Conservation (phyloP, 2,329 filamentous ascomycete species). For the Fonsecaea nubica region DNA sequence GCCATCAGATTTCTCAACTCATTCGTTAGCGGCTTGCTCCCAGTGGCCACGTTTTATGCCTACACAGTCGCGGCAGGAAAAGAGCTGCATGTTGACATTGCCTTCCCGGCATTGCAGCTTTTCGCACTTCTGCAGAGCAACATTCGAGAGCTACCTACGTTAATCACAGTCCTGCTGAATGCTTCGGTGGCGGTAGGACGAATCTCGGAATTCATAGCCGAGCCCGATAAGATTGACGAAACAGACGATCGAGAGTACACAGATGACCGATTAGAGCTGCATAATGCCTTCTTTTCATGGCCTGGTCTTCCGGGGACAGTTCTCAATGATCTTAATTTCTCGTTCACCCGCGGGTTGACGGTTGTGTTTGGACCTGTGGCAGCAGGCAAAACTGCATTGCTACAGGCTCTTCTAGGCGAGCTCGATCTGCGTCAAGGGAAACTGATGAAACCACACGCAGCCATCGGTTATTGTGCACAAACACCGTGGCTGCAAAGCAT, state of each 20-base stretch:
- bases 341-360: conserved; percentile 63
- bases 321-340: conserved; percentile 60
- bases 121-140: conserved; percentile 77
- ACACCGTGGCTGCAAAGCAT: conserved; percentile 73
- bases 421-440: conserved; percentile 61
- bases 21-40: conserved; percentile 75
- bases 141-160: conserved; percentile 74
- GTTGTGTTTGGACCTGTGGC: conserved; percentile 70
- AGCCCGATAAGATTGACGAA: conserved; percentile 77
- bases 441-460: conserved; percentile 59
- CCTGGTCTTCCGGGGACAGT: conserved; percentile 69
- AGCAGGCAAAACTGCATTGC: conserved; percentile 67
- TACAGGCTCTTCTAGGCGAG: conserved; percentile 66
- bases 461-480: conserved; percentile 68
- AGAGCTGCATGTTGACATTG: conserved; percentile 76
- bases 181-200: conserved; percentile 81
- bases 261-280: conserved; percentile 56
- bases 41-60: conserved; percentile 79
- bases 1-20: conserved; percentile 73
- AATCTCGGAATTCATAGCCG: conserved; percentile 84
- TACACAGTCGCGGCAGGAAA: conserved; percentile 75
- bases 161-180: conserved; percentile 79
- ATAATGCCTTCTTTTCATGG: conserved; percentile 77
- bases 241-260: conserved; percentile 10
- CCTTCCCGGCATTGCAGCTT: conserved; percentile 83